Evolutionary conservation across 345 rosid genomes (phyloP), one percentile per base, ranked within the genome.

Genomic region (Eucalyptus marginata): DNA sequence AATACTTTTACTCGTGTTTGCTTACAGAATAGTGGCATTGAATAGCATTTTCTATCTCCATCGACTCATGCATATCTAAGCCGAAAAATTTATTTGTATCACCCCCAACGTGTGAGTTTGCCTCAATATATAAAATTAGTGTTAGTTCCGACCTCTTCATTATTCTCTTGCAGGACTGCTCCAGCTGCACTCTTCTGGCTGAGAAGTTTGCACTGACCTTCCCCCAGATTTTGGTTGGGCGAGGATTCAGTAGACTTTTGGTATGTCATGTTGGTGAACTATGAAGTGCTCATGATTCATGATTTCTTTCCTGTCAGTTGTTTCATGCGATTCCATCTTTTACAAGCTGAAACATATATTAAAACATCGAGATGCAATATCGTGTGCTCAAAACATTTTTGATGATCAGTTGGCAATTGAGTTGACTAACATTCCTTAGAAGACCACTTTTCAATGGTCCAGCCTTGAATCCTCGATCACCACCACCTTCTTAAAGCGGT

Each of bases 181-280:
- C 96, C 16, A 89, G 92, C 90, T 94, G 95, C 90, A 90, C 94
- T 46, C 90, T 94, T 89, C 89, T 94, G 87, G 93, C 95, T 58
- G 94, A 95, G 87, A 94, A 92, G 88, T 92, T 93, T 90, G 91
- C 91, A 62, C 71, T 86, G 86, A 93, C 91, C 86, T 92, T 91
- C 12, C 94, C 93, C 3, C 93, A 91, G 86, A 88, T 89, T 90
- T 89, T 94, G 93, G 91, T 92, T 27, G 92, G 92, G 50, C 91
- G 87, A 91, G 93, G 93, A 88, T 94, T 95, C 90, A 91, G 96
- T 91, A 93, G 93, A 92, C 92, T 95, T 86, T 83, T 95, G 97
- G 97, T 94, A 94, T 66, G 89, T 89, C 17, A 50, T 71, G 81
- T 10, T 36, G 81, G 46, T 71, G 81, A 71, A 71, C 44, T 71